These are phyloP conservation scores for Phytomonas francai DNA, from an alignment of 208 protist species.

Conservation along the genomic window DNA sequence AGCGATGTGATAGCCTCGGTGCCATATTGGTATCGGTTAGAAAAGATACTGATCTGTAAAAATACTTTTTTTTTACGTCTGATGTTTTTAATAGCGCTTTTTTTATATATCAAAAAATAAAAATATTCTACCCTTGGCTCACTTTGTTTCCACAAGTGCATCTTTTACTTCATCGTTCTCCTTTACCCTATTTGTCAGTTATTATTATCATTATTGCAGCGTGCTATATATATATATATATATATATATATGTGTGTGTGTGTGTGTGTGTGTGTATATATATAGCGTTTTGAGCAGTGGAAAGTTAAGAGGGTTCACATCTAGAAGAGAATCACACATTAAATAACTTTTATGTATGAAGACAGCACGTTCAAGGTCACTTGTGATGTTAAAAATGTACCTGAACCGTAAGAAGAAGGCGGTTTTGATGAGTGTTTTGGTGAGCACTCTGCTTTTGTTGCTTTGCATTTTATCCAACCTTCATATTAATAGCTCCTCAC, in stretches of 20 bases:
- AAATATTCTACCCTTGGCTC: background rate
- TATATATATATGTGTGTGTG: background rate
- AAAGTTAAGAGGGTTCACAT: background rate
- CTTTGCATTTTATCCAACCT: background rate
- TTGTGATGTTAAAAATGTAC: background rate
- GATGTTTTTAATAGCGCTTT: background rate
- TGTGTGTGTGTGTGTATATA: background rate
- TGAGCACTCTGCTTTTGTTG: constrained; percentile 5
- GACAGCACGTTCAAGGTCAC: background rate
- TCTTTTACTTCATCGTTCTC: background rate
- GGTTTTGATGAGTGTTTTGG: constrained; percentile 4
- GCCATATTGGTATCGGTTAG: background rate
- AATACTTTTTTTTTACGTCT: background rate
- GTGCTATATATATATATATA: background rate
- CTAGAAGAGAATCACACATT: background rate
- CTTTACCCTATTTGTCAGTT: background rate
- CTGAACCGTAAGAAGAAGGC: background rate
- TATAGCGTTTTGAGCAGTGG: background rate
- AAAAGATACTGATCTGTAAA: background rate
- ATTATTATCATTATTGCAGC: background rate
- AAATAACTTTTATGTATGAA: background rate
- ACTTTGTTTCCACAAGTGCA: background rate
- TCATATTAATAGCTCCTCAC: background rate
- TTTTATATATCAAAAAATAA: background rate
- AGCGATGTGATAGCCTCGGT: background rate